Evolutionary conservation across 345 rosid species (phyloP), one percentile per base, ranked within the genome.

Genomic region (Salix caprea): DNA sequence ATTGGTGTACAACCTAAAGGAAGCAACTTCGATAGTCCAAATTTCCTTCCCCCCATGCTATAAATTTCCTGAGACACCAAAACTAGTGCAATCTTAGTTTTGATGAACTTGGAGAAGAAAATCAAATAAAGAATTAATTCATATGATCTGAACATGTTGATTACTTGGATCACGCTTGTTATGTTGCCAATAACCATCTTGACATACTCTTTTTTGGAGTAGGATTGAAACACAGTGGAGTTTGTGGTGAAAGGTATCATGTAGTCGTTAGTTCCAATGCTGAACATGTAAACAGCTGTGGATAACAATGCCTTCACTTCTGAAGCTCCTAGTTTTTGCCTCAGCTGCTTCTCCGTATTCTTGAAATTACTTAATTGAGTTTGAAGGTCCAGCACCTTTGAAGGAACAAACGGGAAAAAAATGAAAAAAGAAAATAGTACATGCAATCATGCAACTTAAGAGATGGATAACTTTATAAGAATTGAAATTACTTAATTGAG

Each of bases 221-320:
- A 54, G 37, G 81, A 74, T 23, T 77, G 73, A 2, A 75, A 48
- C 26, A 60, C 5, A 12, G 81, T 71, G 58, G 82, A 60, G 77
- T 82, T 87, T 32, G 76, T 50, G 21, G 28, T 6, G 28, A 71
- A 44, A 2, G 83, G 74, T 14, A 46, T 30, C 1, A 12, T 0
- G 65, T 83, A 88, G 70, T 86, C 89, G 71, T 88, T 86, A 73
- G 21, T 52, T 74, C 91, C 89, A 28, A 84, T 79, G 72, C 74
- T 77, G 68, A 86, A 39, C 11, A 90, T 40, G 82, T 83, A 86
- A 69, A 88, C 84, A 48, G 89, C 86, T 75, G 19, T 78, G 14
- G 89, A 80, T 6, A 87, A n/a, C 36, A 83, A 21, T 26, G 21
- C 37, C 78, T 80, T 79, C 15, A 84, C 70, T 56, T 78, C 77